Conservation (phyloP, 352 stramenopile species). For the Globisporangium orthogonon region DNA sequence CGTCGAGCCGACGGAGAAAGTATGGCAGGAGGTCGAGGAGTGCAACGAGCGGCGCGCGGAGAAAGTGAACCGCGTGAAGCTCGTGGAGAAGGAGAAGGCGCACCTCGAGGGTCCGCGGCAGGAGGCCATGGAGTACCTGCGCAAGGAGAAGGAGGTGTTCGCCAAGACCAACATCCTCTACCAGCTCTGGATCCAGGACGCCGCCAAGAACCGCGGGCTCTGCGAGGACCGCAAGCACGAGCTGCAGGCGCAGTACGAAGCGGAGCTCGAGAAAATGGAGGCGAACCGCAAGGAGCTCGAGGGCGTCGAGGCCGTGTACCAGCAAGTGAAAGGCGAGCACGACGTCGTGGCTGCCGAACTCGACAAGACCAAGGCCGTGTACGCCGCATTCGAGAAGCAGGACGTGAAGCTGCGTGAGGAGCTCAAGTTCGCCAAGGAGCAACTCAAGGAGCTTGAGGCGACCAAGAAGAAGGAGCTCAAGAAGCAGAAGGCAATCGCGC, state of each 20-base stretch:
- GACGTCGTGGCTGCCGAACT: constrained; percentile 81
- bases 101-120: constrained; percentile 92
- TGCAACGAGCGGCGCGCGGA: constrained; percentile 89
- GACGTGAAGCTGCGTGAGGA: constrained; percentile 98
- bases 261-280: constrained; percentile 65
- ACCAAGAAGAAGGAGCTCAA: constrained; percentile 89
- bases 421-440: constrained; percentile 93
- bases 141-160: constrained; percentile 95
- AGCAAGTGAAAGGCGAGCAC: constrained; percentile 79
- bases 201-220: constrained; percentile 62
- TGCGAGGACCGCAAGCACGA: constrained; percentile 61
- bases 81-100: constrained; percentile 96
- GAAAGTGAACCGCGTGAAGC: constrained; percentile 98
- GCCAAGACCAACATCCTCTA: constrained; percentile 96
- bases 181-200: constrained; percentile 90
- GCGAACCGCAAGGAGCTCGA: constrained; percentile 76
- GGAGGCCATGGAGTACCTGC: constrained; percentile 93
- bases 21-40: constrained; percentile 91
- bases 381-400: constrained; percentile 93
- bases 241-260: constrained; percentile 71
- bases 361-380: constrained; percentile 90
- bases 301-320: constrained; percentile 76
- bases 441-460: constrained; percentile 89
- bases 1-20: constrained; percentile 92
- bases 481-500: constrained; percentile 81